Percentiles rank a stretch among this genome's conserved stretches.
Conservation (phyloP, 176 grass and related monocot genomes). For the Avena insularis region DNA sequence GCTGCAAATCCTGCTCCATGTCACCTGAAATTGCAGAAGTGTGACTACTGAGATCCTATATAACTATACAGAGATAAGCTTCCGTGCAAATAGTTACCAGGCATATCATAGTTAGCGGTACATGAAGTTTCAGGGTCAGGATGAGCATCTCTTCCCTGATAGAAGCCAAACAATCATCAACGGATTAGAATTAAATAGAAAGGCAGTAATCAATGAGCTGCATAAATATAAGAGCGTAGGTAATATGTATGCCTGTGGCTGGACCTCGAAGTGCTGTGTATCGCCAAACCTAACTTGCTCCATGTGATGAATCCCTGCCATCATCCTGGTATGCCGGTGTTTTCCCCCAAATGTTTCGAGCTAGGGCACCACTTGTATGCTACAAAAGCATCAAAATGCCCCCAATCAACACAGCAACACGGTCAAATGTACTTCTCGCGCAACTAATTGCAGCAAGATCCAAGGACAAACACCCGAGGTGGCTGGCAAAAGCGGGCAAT, state of each 20-base stretch:
- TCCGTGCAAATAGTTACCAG: slow-evolving; percentile 27
- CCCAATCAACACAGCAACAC: not conserved
- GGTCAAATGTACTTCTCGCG: not conserved
- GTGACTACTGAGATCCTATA: not conserved
- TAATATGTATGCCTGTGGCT: slow-evolving; percentile 30
- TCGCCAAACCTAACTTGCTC: slow-evolving; percentile 43
- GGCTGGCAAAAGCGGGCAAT: not conserved
- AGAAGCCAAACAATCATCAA: slow-evolving; percentile 22
- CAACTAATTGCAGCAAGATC: not conserved
- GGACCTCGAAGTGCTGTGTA: slow-evolving; percentile 37
- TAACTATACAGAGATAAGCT: not conserved
- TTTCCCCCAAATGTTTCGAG: not conserved
- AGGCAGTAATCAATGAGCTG: not conserved
- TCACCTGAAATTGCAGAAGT: slow-evolving; percentile 43
- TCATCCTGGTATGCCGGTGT: slow-evolving; percentile 7
- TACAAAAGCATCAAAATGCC: not conserved
- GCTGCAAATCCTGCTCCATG: slow-evolving; percentile 37
- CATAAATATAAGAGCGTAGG: slow-evolving; percentile 11
- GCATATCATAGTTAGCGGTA: slow-evolving; percentile 39
- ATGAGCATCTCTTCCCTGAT: slow-evolving; percentile 39
- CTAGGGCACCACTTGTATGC: slow-evolving; percentile 6
- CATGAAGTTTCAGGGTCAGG: slow-evolving; percentile 41
- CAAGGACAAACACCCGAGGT: not conserved
- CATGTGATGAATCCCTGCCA: slow-evolving; percentile 40
- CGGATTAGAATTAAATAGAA: slow-evolving; percentile 27